Base-by-base conservation (phyloP, 2,329 filamentous ascomycete genomes). In the Colletotrichum lupini region DNA sequence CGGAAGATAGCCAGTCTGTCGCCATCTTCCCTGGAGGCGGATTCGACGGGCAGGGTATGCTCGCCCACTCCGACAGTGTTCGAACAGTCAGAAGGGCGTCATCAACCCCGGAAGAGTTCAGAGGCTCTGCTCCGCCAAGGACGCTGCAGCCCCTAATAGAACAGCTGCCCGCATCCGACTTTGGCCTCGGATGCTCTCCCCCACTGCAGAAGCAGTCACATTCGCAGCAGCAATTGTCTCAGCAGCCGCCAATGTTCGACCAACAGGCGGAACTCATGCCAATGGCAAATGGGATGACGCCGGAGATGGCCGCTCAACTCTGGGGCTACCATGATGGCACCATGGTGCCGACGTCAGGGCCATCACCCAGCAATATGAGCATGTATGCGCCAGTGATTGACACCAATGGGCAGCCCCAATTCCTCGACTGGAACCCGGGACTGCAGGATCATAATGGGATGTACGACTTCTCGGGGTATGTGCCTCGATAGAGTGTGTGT, bases 51-150 rank as follows among this genome's bases (percentile, higher is more conserved):
- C 52, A 68, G n/a, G 67, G 46, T 6, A 46, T 73, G 0, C 70
- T 81, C 1, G 74, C 76, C 0, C 77, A 81, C 42, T 77, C 77
- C 12, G 80, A 83, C 42, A 83, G 81, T 65, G 76, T 82, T 1
- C 68, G 78, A 0, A 83, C 80, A 4, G 76, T 82, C 16, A 64
- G 68, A 14, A 68, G 74, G 22, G 65, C 71, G 30, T 72, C 74
- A 6, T 75, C 74, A 1, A 72, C 68, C 7, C 64, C 72, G 7
- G 64, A 72, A 12, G 74, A 75, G n/a, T 61, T 67, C 16, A 66
- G 64, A 35, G 68, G 61, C 30, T 74, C 72, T 7, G 52, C 53
- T 8, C 56, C 42, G 8, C 42, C 63, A 19, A 49, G 68, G 19
- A 37, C 68, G 22, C 24, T 75, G 60, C 69, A 72, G 61, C 74